Conservation (phyloP, 768 basidiomycete genomes). For the Boletellus ananas region DNA sequence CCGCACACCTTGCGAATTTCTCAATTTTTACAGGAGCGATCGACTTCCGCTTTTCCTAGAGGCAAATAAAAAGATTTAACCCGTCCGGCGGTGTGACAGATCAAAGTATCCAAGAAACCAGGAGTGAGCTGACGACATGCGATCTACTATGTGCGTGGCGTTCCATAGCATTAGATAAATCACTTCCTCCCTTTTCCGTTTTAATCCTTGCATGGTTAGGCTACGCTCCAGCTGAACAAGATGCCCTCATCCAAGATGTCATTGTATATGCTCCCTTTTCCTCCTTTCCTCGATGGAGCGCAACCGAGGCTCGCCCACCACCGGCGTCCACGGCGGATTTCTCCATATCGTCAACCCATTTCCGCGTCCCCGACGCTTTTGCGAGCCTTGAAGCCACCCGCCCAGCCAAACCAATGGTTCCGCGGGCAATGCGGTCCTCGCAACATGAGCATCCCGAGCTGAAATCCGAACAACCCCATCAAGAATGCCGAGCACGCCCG, state of each 20-base stretch:
- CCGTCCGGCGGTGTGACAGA: too few relatives aligned
- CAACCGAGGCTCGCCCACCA: background rate
- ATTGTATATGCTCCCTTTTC: conserved; percentile 40
- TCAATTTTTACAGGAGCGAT: too few relatives aligned
- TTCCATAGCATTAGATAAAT: too few relatives aligned
- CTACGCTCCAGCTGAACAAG: conserved; percentile 21
- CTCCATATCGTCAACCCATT: background rate
- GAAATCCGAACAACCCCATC: conserved; percentile 55
- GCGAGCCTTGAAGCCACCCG: conserved; percentile 49
- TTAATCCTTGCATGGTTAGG: too few relatives aligned
- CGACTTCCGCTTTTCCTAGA: too few relatives aligned
- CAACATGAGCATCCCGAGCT: conserved; percentile 52
- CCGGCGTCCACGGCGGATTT: conserved; percentile 21
- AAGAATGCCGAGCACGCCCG: conserved; percentile 57
- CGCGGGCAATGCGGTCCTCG: conserved; percentile 62
- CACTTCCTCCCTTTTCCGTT: too few relatives aligned
- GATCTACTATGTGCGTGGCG: conserved; percentile 29
- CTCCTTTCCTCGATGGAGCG: conserved; percentile 9
- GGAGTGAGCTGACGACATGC: too few relatives aligned
- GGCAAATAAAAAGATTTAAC: too few relatives aligned
- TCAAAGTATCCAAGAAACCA: conserved; percentile 9
- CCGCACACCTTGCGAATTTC: too few relatives aligned
- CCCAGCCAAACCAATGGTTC: conserved; percentile 59
- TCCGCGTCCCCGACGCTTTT: conserved; percentile 32
- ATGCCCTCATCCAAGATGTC: background rate